phyloP scores from a whole-genome alignment of 2,329 filamentous ascomycete species.

The Graphilbum ipis-grandicollis region DNA sequence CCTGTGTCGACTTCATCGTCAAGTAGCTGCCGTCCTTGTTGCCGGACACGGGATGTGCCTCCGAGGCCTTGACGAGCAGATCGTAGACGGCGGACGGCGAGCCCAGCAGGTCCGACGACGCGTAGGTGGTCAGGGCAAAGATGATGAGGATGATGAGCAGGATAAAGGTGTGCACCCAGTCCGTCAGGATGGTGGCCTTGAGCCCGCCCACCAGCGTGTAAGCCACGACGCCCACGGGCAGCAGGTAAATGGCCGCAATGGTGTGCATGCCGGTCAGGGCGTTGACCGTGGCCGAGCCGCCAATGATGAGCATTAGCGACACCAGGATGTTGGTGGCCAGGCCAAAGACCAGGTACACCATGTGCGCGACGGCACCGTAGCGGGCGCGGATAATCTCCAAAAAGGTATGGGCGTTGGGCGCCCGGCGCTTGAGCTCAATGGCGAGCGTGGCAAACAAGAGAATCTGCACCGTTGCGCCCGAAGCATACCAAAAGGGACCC shows the following conservation, averaged over 20 bases:
- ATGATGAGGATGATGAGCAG: slow-evolving; percentile 72
- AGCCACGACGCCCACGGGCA: slow-evolving; percentile 63
- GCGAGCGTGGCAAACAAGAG: slow-evolving; percentile 79
- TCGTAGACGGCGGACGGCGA: slow-evolving; percentile 67
- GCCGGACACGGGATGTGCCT: slow-evolving; percentile 56
- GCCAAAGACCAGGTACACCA: slow-evolving; percentile 68
- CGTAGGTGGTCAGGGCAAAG: slow-evolving; percentile 70
- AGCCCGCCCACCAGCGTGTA: slow-evolving; percentile 69
- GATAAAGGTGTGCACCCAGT: slow-evolving; percentile 75
- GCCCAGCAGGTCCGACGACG: slow-evolving; percentile 53
- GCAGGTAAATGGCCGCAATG: slow-evolving; percentile 66
- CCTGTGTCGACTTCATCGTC: slow-evolving; percentile 68
- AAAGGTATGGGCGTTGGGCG: slow-evolving; percentile 74
- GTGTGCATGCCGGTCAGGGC: slow-evolving; percentile 59
- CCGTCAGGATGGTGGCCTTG: slow-evolving; percentile 75
- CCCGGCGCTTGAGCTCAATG: slow-evolving; percentile 74
- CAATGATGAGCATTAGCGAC: slow-evolving; percentile 75
- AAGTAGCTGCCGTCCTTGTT: slow-evolving; percentile 71
- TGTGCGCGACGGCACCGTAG: slow-evolving; percentile 55
- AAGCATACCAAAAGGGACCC: slow-evolving; percentile 43
- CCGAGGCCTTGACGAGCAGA: slow-evolving; percentile 49
- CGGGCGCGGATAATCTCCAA: slow-evolving; percentile 69
- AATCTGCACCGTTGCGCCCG: slow-evolving; percentile 70
- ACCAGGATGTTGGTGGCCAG: slow-evolving; percentile 76
- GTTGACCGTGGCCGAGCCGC: slow-evolving; percentile 58